These are phyloP conservation scores for Pythium pyrilobum DNA, from an alignment of 352 stramenopile species.

Conservation along the genomic window DNA sequence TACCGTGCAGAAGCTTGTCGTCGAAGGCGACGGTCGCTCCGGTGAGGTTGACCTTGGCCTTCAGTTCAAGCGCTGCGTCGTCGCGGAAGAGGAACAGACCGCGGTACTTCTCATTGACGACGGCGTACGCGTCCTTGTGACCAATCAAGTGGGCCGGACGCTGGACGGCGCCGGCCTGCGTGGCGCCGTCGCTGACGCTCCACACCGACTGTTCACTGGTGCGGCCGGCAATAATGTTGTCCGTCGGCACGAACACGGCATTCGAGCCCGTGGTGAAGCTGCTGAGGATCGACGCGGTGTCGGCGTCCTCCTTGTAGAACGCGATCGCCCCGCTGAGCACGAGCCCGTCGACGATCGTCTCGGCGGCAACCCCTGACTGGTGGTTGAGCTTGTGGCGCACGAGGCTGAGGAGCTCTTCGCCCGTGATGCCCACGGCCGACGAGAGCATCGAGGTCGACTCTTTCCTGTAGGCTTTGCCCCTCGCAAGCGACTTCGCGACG, in stretches of 20 bases:
- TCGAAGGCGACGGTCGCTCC: constrained; percentile 20
- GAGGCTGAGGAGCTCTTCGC: too few species aligned
- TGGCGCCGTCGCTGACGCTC: constrained; percentile 19
- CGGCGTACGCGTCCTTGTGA: constrained; percentile 18
- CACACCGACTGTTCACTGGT: constrained; percentile 16
- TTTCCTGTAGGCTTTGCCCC: constrained; percentile 9
- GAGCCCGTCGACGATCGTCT: constrained; percentile 15
- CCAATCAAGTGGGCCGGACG: too few species aligned
- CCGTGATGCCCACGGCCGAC: constrained; percentile 10
- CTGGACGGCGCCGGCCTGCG: constrained; percentile 22
- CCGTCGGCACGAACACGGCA: too few species aligned
- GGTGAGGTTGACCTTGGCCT: constrained; percentile 23
- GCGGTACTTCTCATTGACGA: constrained; percentile 27
- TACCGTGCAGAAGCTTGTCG: constrained; percentile 8
- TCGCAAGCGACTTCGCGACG: constrained; percentile 3
- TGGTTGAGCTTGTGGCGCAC: too few species aligned
- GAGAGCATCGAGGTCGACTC: constrained; percentile 12
- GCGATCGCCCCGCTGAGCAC: constrained; percentile 18
- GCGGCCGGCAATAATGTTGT: neutral
- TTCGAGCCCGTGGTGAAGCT: neutral
- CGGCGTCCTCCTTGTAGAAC: constrained; percentile 18
- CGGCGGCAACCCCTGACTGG: constrained; percentile 10
- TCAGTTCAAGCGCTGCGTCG: constrained; percentile 10
- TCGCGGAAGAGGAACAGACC: constrained; percentile 36
- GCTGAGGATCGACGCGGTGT: constrained; percentile 2